Evolutionary conservation across 1,284 basidiomycete species (phyloP).

Genomic region (Ganoderma sp.): DNA sequence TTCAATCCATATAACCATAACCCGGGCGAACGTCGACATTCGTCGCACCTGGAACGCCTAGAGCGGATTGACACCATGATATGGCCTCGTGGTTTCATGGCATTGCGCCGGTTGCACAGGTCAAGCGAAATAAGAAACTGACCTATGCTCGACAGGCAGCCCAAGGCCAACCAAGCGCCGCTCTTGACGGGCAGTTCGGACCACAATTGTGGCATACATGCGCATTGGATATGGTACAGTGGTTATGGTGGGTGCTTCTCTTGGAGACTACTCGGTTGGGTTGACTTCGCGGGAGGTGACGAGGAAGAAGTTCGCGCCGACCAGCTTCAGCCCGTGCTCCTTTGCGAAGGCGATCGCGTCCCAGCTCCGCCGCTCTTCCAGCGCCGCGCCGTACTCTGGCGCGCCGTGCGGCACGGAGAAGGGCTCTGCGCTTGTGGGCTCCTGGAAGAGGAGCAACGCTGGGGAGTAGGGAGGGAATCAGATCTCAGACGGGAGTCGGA

Average conservation of each 20-base stretch:
- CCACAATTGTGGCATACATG: too few species aligned
- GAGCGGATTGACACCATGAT: too few species aligned
- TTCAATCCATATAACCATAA: too few species aligned
- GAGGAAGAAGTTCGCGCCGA: constrained; percentile 63
- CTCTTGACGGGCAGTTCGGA: too few species aligned
- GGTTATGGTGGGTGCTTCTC: not conserved
- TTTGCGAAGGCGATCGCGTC: constrained; percentile 58
- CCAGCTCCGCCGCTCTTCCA: constrained; percentile 60
- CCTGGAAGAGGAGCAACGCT: constrained; percentile 68
- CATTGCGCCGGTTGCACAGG: too few species aligned
- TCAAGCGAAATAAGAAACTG: too few species aligned
- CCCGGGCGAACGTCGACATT: too few species aligned
- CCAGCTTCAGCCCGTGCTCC: constrained; percentile 57
- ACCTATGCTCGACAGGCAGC: too few species aligned
- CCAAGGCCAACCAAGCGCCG: too few species aligned
- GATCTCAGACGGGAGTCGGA: too few species aligned
- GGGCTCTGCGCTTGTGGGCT: constrained; percentile 48
- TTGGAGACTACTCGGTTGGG: not conserved
- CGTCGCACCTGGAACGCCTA: too few species aligned
- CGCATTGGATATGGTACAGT: not conserved
- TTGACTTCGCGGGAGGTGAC: constrained; percentile 25
- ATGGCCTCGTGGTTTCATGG: too few species aligned
- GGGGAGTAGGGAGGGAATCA: constrained; percentile 2
- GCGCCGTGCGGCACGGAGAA: constrained; percentile 53
- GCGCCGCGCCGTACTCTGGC: constrained; percentile 51